Percentiles rank a stretch among this genome's conserved stretches.
Evolutionary conservation across 2,329 filamentous ascomycete species (phyloP).

Genomic region (Neocatenulostroma microsporum): DNA sequence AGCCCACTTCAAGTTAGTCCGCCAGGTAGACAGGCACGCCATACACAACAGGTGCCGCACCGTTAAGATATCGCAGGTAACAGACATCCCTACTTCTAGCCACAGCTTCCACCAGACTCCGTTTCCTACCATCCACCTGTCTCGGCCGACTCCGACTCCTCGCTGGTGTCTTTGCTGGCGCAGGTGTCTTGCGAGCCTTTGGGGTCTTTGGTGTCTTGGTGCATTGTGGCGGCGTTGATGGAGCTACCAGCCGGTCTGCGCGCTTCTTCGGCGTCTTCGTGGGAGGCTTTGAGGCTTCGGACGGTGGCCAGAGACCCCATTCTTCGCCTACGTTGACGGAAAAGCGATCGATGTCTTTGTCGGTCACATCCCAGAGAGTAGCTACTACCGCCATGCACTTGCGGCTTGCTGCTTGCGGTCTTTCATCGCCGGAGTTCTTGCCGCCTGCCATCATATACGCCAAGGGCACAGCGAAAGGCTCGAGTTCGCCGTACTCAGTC

Average conservation of each 20-base stretch:
- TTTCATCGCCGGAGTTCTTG: background rate
- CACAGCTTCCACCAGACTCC: slow-evolving; percentile 69
- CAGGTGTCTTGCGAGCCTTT: slow-evolving; percentile 25
- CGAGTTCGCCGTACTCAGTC: slow-evolving; percentile 74
- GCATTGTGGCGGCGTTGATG: slow-evolving; percentile 23
- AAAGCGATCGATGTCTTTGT: slow-evolving; percentile 93
- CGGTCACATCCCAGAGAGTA: slow-evolving; percentile 96
- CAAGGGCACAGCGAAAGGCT: slow-evolving; percentile 81
- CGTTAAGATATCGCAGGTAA: slow-evolving; percentile 83
- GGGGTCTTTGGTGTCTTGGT: slow-evolving; percentile 29
- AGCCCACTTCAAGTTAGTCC: too few relatives aligned
- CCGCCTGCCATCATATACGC: slow-evolving; percentile 85
- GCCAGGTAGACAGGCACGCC: slow-evolving; percentile 82
- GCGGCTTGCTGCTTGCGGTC: background rate
- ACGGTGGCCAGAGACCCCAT: slow-evolving; percentile 62
- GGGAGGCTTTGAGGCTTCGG: slow-evolving; percentile 15
- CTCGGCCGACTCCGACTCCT: slow-evolving; percentile 17
- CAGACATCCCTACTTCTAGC: slow-evolving; percentile 68
- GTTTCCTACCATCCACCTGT: slow-evolving; percentile 28
- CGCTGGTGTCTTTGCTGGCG: slow-evolving; percentile 23
- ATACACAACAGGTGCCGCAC: slow-evolving; percentile 88
- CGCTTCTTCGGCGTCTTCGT: slow-evolving; percentile 25
- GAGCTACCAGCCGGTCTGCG: slow-evolving; percentile 14
- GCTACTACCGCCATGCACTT: slow-evolving; percentile 66
- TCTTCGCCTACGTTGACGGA: slow-evolving; percentile 69